Conservation (phyloP, 345 rosid genomes). For the Pistacia atlantica region DNA sequence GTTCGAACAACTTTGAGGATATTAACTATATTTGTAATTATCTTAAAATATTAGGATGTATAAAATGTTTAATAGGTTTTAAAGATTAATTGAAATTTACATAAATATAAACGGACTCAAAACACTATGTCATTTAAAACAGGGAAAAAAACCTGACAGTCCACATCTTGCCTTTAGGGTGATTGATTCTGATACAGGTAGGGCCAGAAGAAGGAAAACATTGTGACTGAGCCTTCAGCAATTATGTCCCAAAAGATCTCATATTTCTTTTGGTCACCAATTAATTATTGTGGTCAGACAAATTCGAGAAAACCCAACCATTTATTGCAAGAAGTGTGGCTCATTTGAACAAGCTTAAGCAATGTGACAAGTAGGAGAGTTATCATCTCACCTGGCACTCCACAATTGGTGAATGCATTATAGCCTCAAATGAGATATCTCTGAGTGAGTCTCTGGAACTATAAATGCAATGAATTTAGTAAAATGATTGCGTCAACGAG, state of each 20-base stretch:
- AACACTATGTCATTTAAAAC: too few relatives aligned
- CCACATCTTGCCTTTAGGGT: constrained; percentile 20
- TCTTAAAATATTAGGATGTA: too few relatives aligned
- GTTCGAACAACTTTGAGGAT: too few relatives aligned
- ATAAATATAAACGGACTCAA: too few relatives aligned
- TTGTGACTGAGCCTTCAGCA: neutral
- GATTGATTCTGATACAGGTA: neutral
- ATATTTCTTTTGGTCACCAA: neutral
- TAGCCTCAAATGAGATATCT: constrained; percentile 39
- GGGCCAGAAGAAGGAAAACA: constrained; percentile 15
- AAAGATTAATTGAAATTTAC: too few relatives aligned
- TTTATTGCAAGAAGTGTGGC: neutral
- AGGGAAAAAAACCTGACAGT: neutral
- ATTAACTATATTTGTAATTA: too few relatives aligned
- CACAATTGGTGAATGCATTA: constrained; percentile 23
- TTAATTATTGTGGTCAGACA: constrained; percentile 16
- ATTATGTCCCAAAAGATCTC: neutral
- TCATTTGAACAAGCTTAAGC: constrained; percentile 11
- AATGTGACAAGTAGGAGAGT: constrained; percentile 15
- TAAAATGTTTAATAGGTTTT: too few relatives aligned
- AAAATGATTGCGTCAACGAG: constrained; percentile 14
- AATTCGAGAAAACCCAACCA: constrained; percentile 7
- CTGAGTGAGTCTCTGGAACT: constrained; percentile 4
- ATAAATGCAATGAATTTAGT: constrained; percentile 12
- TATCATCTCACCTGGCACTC: constrained; percentile 21